Base-by-base conservation (phyloP, 192 early-diverging fungal species). In the Coemansia sp. region DNA sequence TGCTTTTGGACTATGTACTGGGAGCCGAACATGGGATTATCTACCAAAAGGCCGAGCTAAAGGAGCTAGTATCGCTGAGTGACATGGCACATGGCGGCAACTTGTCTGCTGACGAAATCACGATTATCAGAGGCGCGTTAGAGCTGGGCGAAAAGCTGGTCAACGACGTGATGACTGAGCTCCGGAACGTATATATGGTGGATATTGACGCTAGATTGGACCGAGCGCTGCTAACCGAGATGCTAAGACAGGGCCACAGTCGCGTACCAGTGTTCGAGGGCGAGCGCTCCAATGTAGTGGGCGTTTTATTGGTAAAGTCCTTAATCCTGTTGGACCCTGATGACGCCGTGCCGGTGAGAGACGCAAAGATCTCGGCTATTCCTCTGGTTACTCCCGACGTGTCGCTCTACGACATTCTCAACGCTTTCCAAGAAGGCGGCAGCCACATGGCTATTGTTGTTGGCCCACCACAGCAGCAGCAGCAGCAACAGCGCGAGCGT, bases 1-100 rank as follows among this genome's bases (percentile, higher is more conserved):
- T 89, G 71, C 73, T 95, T 6, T 85, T 98, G 34, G 96, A 98
- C 75, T 85, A 71, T 32, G 61, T 94, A 17, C 76, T 98, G 45
- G 96, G 96, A 2, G 88, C 93, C 37, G 88, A 91, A 44, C 91
- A 94, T 58, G 95, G 95, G 59, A 92, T 91, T 9, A 89, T 93
- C n/a, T 98, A 97, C 73, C 86, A 91, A 15, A 87, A 88, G 27
- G 82, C 87, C 31, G 89, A 91, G 67, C 85, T 94, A 14, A 93
- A 92, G 70, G 90, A 91, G 37, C 80, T 94, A 7, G 93, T 94
- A 0, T 89, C 89, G 21, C 78, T 94, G 11, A 90, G 91, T 69
- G 89, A 91, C 67, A 67, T 87, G 0, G 87, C 86, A 9, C 86
- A 88, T 48, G 88, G 89, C 32, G 91, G 90, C 27, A 89, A 87